Conservation (phyloP, 495 filamentous ascomycete species). For the Friedmanniomyces simplex region DNA sequence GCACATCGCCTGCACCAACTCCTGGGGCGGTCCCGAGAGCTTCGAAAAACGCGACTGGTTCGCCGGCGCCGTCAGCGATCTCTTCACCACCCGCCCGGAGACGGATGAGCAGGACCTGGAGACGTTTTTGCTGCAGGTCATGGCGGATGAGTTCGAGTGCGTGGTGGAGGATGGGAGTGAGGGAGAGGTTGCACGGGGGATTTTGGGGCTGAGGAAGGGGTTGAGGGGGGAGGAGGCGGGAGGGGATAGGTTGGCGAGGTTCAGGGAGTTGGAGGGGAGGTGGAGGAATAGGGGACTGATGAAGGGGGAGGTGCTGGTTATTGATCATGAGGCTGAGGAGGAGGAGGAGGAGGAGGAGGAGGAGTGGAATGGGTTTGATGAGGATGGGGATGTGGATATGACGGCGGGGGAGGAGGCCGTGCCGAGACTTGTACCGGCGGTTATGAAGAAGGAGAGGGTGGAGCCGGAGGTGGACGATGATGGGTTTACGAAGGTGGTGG, state of each 20-base stretch:
- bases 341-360: conserved; percentile 40
- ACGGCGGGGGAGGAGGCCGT: conserved; percentile 72
- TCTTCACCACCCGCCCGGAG: conserved; percentile 56
- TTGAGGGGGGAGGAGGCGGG: conserved; percentile 33
- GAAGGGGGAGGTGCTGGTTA: conserved; percentile 46
- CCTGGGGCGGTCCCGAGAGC: conserved; percentile 81
- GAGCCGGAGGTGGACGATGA: conserved; percentile 83
- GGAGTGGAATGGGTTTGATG: conserved; percentile 33
- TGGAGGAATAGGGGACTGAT: conserved; percentile 52
- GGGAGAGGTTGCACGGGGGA: conserved; percentile 57
- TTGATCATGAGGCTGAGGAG: conserved; percentile 46
- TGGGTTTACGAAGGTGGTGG: conserved; percentile 81
- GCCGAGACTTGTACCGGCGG: conserved; percentile 45
- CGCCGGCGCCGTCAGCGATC: conserved; percentile 75
- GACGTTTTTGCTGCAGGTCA: conserved; percentile 69
- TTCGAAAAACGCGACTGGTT: conserved; percentile 93
- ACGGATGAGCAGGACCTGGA: conserved; percentile 79
- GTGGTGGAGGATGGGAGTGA: conserved; percentile 82
- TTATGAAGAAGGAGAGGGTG: conserved; percentile 46
- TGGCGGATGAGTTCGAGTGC: conserved; percentile 92
- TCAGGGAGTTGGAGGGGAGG: conserved; percentile 56
- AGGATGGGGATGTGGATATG: conserved; percentile 45
- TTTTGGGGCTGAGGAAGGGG: conserved; percentile 55
- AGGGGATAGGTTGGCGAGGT: conserved; percentile 41
- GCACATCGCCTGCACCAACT: conserved; percentile 71